phyloP scores from a whole-genome alignment of 2,329 filamentous ascomycete species.

The Fusarium illudens region DNA sequence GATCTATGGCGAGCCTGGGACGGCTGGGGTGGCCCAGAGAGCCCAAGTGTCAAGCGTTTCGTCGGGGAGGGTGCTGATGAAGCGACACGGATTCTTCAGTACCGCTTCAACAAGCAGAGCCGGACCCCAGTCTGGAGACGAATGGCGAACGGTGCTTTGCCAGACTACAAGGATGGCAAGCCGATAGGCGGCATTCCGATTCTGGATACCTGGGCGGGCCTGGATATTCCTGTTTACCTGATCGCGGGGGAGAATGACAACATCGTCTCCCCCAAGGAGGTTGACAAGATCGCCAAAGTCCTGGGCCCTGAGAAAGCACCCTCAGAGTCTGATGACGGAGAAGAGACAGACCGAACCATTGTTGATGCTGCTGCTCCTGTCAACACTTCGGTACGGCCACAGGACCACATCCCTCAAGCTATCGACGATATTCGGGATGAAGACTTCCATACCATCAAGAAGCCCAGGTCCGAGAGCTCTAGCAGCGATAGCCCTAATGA shows the following conservation, averaged over 20 bases:
- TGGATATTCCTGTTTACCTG: conserved; percentile 79
- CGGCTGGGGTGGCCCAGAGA: conserved; percentile 78
- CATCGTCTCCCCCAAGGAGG: conserved; percentile 76
- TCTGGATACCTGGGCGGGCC: conserved; percentile 73
- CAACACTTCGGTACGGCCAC: conserved; percentile 46
- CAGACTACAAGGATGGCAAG: conserved; percentile 62
- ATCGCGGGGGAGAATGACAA: conserved; percentile 80
- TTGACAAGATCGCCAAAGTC: conserved; percentile 69
- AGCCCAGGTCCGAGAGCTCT: conserved; percentile 29
- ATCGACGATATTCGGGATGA: conserved; percentile 47
- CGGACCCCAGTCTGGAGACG: conserved; percentile 82
- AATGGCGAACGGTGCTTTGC: conserved; percentile 78
- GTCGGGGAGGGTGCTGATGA: conserved; percentile 72
- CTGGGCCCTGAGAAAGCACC: conserved; percentile 40
- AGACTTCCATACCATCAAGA: conserved; percentile 36
- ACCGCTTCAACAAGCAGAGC: conserved; percentile 83
- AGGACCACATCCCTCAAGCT: conserved; percentile 46
- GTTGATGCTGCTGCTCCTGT: conserved; percentile 62
- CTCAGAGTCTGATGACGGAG: conserved; percentile 27
- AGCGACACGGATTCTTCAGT: conserved; percentile 72
- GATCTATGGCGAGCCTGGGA: conserved; percentile 82
- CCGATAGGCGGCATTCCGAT: conserved; percentile 73
- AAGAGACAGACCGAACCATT: conserved; percentile 41
- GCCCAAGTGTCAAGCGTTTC: conserved; percentile 81
- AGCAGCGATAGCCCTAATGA: conserved; percentile 54